phyloP scores from a whole-genome alignment of 108 stramenopile species.

The Skeletonema marinoi region DNA sequence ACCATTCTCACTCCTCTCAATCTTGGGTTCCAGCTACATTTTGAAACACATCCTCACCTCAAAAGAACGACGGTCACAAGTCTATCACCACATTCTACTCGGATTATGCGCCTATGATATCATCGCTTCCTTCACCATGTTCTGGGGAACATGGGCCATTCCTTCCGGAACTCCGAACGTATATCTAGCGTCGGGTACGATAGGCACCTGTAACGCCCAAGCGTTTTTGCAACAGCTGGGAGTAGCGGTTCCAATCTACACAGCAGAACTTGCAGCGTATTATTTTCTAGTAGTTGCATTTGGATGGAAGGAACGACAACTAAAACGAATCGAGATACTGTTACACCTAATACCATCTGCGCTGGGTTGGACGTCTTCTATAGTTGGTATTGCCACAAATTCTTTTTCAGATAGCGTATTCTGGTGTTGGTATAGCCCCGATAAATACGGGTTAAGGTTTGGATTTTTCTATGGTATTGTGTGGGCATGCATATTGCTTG shows the following conservation, averaged over 20 bases:
- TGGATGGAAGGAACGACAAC: background rate
- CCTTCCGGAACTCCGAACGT: background rate
- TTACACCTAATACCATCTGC: background rate
- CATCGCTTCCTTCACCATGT: background rate
- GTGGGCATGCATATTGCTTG: background rate
- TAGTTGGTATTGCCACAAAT: background rate
- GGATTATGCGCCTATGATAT: background rate
- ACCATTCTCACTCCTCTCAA: background rate
- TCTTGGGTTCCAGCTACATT: background rate
- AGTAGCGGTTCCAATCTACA: background rate
- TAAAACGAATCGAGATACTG: background rate
- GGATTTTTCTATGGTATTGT: background rate
- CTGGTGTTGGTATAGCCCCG: background rate
- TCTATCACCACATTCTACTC: background rate
- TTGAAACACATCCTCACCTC: background rate
- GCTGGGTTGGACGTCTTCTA: background rate
- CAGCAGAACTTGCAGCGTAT: conserved; percentile 2
- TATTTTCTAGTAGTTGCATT: background rate
- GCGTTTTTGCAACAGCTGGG: conserved; percentile 12
- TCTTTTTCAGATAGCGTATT: background rate
- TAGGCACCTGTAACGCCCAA: conserved; percentile 9
- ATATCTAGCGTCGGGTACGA: background rate
- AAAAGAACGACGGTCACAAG: background rate
- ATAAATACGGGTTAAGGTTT: background rate
- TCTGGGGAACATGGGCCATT: background rate